Conservation (phyloP, 306 rosid genomes). For the Castanea mollissima region DNA sequence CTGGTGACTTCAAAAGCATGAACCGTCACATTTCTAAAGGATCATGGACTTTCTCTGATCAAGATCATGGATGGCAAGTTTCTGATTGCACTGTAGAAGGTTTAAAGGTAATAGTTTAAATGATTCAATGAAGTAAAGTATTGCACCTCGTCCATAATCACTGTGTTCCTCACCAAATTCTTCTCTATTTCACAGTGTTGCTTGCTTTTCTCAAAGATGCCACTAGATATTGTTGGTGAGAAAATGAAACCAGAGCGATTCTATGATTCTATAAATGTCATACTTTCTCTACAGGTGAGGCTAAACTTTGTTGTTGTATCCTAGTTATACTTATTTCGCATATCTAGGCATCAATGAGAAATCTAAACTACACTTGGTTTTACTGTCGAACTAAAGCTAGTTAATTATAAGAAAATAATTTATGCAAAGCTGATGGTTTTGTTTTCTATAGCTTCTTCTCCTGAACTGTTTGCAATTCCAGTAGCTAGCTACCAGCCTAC, state of each 20-base stretch:
- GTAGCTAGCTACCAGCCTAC: too few relatives aligned
- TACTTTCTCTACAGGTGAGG: constrained; percentile 65
- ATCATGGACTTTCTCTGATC: constrained; percentile 75
- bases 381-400: too few relatives aligned
- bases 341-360: background rate
- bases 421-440: too few relatives aligned
- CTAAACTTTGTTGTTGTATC: background rate
- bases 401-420: too few relatives aligned
- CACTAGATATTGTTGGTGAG: constrained; percentile 65
- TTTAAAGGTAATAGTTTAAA: constrained; percentile 43
- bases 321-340: background rate
- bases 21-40: constrained; percentile 80
- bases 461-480: too few relatives aligned
- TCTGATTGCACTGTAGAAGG: constrained; percentile 83
- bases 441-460: too few relatives aligned
- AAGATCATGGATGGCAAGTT: constrained; percentile 88
- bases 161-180: background rate
- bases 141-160: background rate
- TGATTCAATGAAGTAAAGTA: background rate
- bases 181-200: constrained; percentile 48
- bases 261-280: constrained; percentile 57
- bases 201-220: constrained; percentile 51
- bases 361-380: background rate
- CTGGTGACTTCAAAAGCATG: constrained; percentile 63
- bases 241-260: constrained; percentile 54